Base-by-base conservation (phyloP, 2,329 filamentous ascomycete genomes). In the Akanthomyces muscarius region DNA sequence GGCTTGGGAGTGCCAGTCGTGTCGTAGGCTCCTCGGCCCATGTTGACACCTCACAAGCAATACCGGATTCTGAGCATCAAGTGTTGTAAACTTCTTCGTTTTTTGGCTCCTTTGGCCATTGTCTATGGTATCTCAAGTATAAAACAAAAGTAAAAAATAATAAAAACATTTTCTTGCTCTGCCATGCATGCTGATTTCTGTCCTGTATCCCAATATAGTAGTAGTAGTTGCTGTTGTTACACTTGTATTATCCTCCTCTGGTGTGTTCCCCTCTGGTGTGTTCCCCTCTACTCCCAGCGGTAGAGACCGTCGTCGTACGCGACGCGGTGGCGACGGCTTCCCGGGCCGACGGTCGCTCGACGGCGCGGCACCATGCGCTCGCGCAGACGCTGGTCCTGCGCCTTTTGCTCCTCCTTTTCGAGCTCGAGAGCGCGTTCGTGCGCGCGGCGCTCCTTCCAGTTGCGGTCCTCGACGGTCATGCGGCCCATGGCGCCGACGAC, bases 311-410 rank as follows among this genome's bases (percentile, higher is more conserved):
- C 74, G 16, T 76, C 75, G 67, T 77, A 78, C 36, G 70, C 63
- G 2, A 76, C 72, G 38, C 73, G 71, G 48, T 72, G 71, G 36
- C 77, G 72, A 28, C 74, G 70, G 65, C 71, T 73, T 57, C 73
- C 72, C 30, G 75, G 69, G 21, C 73, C 74, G 13, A 78, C 72
- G 2, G 74, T 74, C 3, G 75, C 71, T 1, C 75, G 71, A 21
- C 76, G 74, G 47, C 69, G 70, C 4, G 75, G 77, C 65, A 73
- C 72, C 72, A 78, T 75, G 23, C 78, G 74, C 69, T 80, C 76
- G 63, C 66, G 72, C 2, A 80, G 71, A 42, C 78, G 74, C 54
- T 72, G 71, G 14, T 68, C 71, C 70, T 77, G 74, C 2, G 74
- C 77, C 64, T 78, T 77, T 21, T 75, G 73, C 57, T 77, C 74